Base-by-base conservation (phyloP, 176 grass and related monocot species). In the Miscanthus lutarioriparius region DNA sequence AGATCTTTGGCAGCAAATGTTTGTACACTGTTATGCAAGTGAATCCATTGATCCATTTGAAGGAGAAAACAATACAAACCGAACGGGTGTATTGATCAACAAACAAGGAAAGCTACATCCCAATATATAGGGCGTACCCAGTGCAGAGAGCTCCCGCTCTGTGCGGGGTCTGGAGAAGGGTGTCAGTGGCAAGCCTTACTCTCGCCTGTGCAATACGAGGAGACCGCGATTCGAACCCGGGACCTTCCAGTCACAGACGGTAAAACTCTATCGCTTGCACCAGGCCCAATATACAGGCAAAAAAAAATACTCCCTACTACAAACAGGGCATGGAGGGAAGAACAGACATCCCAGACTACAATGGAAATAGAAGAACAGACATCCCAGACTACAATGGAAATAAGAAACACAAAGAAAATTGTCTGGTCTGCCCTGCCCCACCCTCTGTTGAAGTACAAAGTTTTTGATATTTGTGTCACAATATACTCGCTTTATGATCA, bases 281-380 rank as follows among this genome's bases (percentile, higher is more conserved):
- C n/a, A n/a, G n/a, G 33, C 47, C 58, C 74, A 78, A 86, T 78
- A 82, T 88, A 86, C 86, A 88, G 36, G 85, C 76, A 75, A 75
- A 75, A n/a, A n/a, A 79, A 70, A 84, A 87, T 80, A 84, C 14
- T 44, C 25, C 75, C 75, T 80, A 87, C 49, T 51, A 86, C 80
- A 91, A 84, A 35, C 80, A 79, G 40, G 75, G 67, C 80, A 59
- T 19, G 56, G 28, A 58, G 84, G 67, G 68, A 39, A 19, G 59
- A 90, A 67, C 72, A 54, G 32, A 87, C 41, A 84, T 65, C 70
- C 75, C n/a, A n/a, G n/a, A n/a, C n/a, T n/a, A n/a, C n/a, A n/a
- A n/a, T n/a, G n/a, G n/a, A n/a, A n/a, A n/a, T n/a, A n/a, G n/a
- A n/a, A n/a, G n/a, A n/a, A n/a, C n/a, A n/a, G n/a, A n/a, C n/a